Conservation (phyloP, 2,329 filamentous ascomycete genomes). For the Mollisia scopiformis region DNA sequence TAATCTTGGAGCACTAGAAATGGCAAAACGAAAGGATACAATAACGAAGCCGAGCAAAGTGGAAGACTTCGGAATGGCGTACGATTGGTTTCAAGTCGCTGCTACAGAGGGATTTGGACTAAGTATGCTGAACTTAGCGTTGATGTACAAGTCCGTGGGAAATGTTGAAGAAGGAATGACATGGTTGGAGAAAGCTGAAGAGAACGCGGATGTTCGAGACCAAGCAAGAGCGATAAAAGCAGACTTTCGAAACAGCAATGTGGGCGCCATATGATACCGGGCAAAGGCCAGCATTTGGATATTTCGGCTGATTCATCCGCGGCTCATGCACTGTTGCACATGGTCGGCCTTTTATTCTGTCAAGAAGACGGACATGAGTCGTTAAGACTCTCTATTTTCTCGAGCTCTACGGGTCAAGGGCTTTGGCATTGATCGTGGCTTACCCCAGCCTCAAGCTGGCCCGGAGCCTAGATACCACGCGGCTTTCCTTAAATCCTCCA, state of each 20-base stretch:
- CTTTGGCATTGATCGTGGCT: too few species aligned
- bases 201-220: constrained; percentile 11
- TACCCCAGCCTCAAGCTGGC: too few species aligned
- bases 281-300: too few species aligned
- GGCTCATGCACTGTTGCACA: too few species aligned
- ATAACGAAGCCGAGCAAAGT: constrained; percentile 11
- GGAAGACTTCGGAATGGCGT: constrained; percentile 32
- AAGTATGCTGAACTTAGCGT: constrained; percentile 34
- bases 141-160: constrained; percentile 28
- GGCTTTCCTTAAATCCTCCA: too few species aligned
- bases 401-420: too few species aligned
- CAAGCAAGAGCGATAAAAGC: constrained; percentile 6
- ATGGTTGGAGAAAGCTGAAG: constrained; percentile 30
- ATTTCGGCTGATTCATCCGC: too few species aligned
- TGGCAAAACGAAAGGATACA: constrained; percentile 17
- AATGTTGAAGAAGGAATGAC: constrained; percentile 19
- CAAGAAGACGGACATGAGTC: too few species aligned
- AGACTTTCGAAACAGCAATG: neutral
- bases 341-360: too few species aligned
- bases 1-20: constrained; percentile 32
- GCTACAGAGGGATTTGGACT: constrained; percentile 29
- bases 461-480: too few species aligned
- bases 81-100: constrained; percentile 34
- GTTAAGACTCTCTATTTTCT: too few species aligned
- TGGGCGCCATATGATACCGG: neutral